Evolutionary conservation across 1,284 basidiomycete genomes (phyloP).

Genomic region (Puccinia coronata): DNA sequence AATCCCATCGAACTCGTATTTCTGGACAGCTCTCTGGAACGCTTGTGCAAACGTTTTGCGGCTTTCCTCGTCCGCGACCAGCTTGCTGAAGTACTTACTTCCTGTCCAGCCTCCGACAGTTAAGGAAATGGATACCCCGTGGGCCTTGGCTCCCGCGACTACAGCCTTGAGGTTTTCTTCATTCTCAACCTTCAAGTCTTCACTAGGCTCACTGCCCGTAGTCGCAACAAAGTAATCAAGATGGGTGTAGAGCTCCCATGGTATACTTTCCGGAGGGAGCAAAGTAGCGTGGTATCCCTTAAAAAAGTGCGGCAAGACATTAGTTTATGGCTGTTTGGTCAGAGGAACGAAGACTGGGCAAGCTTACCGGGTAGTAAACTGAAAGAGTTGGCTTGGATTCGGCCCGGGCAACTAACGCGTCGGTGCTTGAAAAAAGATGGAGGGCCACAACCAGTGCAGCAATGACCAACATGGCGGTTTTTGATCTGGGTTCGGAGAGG

Average conservation of each 20-base stretch:
- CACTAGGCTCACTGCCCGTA: slow-evolving; percentile 3
- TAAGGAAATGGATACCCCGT: slow-evolving; percentile 36
- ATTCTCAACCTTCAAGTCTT: slow-evolving; percentile 30
- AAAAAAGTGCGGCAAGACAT: too few species aligned
- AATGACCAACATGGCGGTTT: background rate
- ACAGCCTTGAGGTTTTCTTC: slow-evolving; percentile 37
- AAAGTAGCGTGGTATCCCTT: slow-evolving; percentile 34
- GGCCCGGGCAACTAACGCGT: slow-evolving; percentile 10
- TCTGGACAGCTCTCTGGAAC: slow-evolving; percentile 14
- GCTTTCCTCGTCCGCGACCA: slow-evolving; percentile 29
- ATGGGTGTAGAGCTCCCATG: slow-evolving; percentile 40
- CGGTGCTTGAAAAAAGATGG: background rate
- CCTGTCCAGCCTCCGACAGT: slow-evolving; percentile 47
- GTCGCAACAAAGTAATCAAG: slow-evolving; percentile 44
- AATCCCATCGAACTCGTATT: slow-evolving; percentile 39
- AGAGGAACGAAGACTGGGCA: too few species aligned
- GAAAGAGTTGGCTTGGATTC: slow-evolving; percentile 25
- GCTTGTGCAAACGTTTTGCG: slow-evolving; percentile 29
- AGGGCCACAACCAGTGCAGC: background rate
- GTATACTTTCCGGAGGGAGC: slow-evolving; percentile 35
- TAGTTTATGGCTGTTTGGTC: too few species aligned
- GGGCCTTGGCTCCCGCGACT: slow-evolving; percentile 26
- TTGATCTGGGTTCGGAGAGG: too few species aligned
- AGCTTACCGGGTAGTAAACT: slow-evolving; percentile 38
- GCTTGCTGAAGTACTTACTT: slow-evolving; percentile 30